phyloP scores from a whole-genome alignment of 805 yeast species.

The Candida nitratophila region DNA sequence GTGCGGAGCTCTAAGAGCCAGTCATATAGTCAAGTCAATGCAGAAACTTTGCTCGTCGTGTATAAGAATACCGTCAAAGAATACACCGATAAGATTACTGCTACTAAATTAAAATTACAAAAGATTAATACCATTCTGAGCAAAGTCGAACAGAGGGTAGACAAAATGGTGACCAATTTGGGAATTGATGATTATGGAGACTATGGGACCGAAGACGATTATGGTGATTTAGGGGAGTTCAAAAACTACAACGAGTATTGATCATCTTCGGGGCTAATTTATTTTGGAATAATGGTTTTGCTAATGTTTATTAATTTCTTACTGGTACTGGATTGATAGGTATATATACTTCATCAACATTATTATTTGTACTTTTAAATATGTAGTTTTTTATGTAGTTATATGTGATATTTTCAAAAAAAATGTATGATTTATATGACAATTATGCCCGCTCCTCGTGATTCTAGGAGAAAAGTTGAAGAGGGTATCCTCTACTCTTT shows the following conservation, averaged over 20 bases:
- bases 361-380: no score
- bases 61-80: not conserved
- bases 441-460: no score
- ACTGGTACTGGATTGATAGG: no score
- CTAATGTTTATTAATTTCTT: no score
- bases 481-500: conserved; percentile 78
- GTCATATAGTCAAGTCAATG: not conserved
- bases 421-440: no score
- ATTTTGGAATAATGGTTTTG: no score
- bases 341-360: no score
- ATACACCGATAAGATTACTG: conserved; percentile 13
- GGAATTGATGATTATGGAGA: conserved; percentile 3
- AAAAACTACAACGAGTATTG: not conserved
- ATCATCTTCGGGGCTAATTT: no score
- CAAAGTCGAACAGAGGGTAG: conserved; percentile 31
- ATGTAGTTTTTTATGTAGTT: no score
- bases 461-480: conserved; percentile 31
- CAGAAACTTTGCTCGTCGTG: no score
- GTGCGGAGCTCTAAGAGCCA: not conserved
- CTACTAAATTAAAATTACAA: conserved; percentile 17
- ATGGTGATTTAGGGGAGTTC: not conserved
- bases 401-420: no score
- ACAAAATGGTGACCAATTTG: conserved; percentile 14
- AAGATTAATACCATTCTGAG: conserved; percentile 23
- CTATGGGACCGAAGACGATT: not conserved